Evolutionary conservation across 495 filamentous ascomycete species (phyloP).

Genomic region (Cercophora newfieldiana): DNA sequence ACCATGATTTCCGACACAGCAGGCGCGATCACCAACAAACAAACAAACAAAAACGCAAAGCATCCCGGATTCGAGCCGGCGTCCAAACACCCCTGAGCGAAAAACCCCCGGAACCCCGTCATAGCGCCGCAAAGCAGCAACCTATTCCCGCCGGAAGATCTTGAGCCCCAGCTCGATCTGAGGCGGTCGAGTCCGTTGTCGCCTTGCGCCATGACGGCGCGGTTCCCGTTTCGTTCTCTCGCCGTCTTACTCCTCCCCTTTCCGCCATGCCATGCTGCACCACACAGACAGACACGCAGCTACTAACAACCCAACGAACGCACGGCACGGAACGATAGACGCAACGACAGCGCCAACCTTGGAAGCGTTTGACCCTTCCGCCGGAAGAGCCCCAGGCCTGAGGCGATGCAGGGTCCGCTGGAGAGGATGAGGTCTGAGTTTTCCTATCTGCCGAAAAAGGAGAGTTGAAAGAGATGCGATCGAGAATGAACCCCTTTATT

Average conservation of each 20-base stretch:
- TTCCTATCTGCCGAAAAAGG: not conserved
- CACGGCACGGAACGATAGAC: not conserved
- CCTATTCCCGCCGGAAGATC: slow-evolving; percentile 1
- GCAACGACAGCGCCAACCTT: not conserved
- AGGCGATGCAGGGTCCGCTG: slow-evolving; percentile 12
- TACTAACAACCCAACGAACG: not conserved
- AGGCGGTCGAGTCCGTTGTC: slow-evolving; percentile 3
- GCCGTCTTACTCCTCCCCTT: slow-evolving; percentile 1
- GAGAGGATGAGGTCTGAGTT: not conserved
- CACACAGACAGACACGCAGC: not conserved
- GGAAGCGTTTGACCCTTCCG: slow-evolving; percentile 1
- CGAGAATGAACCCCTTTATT: not conserved
- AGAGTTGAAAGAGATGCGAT: not conserved
- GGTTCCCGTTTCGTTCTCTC: slow-evolving; percentile 6
- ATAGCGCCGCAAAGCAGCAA: not conserved
- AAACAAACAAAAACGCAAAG: not conserved
- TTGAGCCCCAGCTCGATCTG: slow-evolving; percentile 13
- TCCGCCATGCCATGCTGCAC: not conserved
- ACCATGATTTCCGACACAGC: not conserved
- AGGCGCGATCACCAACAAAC: not conserved
- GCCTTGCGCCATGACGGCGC: not conserved
- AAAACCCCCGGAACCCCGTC: not conserved
- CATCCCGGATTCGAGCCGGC: not conserved
- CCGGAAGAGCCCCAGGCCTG: slow-evolving; percentile 18
- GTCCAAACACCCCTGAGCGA: not conserved